A percentile compares a stretch with the other conserved stretches of the same genome.
These are phyloP conservation scores for Furcasterigmium furcatum DNA, from an alignment of 2,329 filamentous ascomycete species.

Conservation along the genomic window DNA sequence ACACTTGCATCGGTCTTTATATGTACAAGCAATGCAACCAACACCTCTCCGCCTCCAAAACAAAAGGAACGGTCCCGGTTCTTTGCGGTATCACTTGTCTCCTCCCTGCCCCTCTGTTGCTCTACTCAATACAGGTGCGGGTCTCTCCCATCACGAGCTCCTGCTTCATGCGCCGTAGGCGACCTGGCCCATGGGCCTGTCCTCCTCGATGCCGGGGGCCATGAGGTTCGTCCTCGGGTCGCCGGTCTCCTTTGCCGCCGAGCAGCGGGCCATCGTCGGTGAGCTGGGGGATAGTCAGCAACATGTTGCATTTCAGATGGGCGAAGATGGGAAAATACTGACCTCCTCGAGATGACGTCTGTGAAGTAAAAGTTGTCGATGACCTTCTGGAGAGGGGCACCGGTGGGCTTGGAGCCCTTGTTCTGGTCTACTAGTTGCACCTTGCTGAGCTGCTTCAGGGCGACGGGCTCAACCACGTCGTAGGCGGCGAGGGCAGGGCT, in stretches of 20 bases:
- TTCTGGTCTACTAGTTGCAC: constrained; percentile 95
- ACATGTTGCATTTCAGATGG: neutral
- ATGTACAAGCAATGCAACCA: constrained; percentile 31
- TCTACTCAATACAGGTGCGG: constrained; percentile 5
- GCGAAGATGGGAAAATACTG: constrained; percentile 35
- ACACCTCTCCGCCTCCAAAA: constrained; percentile 17
- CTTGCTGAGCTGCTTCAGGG: constrained; percentile 75
- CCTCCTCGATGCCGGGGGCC: constrained; percentile 66
- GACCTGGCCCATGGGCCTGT: constrained; percentile 58
- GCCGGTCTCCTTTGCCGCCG: constrained; percentile 81
- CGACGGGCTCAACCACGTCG: constrained; percentile 82
- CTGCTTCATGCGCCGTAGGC: constrained; percentile 50
- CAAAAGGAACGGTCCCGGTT: constrained; percentile 28
- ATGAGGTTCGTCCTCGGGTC: constrained; percentile 78
- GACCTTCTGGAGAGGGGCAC: constrained; percentile 74
- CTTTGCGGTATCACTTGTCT: constrained; percentile 23
- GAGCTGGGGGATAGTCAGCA: constrained; percentile 55
- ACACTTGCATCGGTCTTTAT: constrained; percentile 22
- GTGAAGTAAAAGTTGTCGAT: constrained; percentile 99
- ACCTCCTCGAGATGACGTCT: constrained; percentile 95
- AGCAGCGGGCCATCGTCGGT: constrained; percentile 97
- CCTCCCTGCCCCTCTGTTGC: constrained; percentile 24
- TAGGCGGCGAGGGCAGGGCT: constrained; percentile 86
- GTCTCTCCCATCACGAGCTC: constrained; percentile 7
- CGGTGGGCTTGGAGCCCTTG: constrained; percentile 75